These are phyloP conservation scores for Phialophora macrospora DNA, from an alignment of 2,329 filamentous ascomycete genomes.

Conservation along the genomic window DNA sequence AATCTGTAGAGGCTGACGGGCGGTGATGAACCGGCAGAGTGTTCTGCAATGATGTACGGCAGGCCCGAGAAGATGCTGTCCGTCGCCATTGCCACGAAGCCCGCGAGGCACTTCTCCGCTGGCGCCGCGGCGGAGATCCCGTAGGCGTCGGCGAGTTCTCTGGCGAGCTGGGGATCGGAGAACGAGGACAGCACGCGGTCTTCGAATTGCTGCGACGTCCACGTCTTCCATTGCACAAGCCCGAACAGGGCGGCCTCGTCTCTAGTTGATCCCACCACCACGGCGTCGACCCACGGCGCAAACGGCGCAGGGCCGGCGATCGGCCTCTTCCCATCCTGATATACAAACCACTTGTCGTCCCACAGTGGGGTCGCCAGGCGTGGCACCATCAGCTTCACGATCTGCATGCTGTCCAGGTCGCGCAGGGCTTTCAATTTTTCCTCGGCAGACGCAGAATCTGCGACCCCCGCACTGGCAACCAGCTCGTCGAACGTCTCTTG, in stretches of 20 bases:
- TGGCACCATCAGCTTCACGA: conserved; percentile 11
- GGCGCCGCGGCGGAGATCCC: conserved; percentile 15
- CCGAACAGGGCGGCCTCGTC: conserved; percentile 25
- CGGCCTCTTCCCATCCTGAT: conserved; percentile 23
- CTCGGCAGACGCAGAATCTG: conserved; percentile 14
- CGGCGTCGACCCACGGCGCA: conserved; percentile 25
- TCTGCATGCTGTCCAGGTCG: conserved; percentile 13
- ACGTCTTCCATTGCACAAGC: conserved; percentile 16
- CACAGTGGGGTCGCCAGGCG: conserved; percentile 23
- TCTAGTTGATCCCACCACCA: conserved; percentile 23
- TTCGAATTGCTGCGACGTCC: conserved; percentile 17
- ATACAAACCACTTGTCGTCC: conserved; percentile 27
- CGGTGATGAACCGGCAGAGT: conserved; percentile 7
- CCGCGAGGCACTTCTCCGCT: conserved; percentile 16
- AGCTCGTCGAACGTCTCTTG: conserved; percentile 27
- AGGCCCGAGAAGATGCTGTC: conserved; percentile 24
- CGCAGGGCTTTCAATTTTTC: conserved; percentile 27
- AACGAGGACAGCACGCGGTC: conserved; percentile 19
- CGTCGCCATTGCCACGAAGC: conserved; percentile 23
- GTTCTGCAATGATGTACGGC: conserved; percentile 23
- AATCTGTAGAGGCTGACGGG: conserved; percentile 27
- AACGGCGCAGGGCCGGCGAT: conserved; percentile 27
- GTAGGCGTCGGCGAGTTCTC: conserved; percentile 21
- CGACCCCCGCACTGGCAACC: conserved; percentile 17
- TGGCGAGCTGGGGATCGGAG: conserved; percentile 12